Evolutionary conservation across 805 yeast genomes (phyloP).

Genomic region (Wickerhamiella domercqiae): DNA sequence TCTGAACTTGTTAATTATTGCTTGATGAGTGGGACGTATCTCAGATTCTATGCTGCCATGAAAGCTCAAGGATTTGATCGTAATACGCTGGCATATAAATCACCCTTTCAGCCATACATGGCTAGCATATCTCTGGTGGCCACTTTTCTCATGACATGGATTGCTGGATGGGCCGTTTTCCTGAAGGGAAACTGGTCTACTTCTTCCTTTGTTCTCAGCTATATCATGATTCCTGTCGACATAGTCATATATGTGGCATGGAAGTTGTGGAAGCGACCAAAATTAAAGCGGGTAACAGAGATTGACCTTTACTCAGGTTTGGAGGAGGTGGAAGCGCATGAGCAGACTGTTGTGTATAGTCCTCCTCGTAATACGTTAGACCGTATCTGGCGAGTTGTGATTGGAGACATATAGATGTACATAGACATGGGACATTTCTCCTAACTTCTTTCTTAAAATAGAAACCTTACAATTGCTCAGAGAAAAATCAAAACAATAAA

Average conservation of each 20-base stretch:
- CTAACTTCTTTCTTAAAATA: too few relatives aligned
- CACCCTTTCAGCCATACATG: conserved; percentile 46
- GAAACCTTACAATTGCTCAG: too few relatives aligned
- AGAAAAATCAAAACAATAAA: too few relatives aligned
- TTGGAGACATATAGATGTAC: conserved; percentile 12
- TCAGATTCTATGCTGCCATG: conserved; percentile 48
- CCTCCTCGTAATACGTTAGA: conserved; percentile 42
- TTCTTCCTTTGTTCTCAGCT: conserved; percentile 49
- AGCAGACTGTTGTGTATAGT: conserved; percentile 16
- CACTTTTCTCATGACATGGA: conserved; percentile 36
- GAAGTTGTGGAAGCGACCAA: conserved; percentile 37
- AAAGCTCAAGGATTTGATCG: conserved; percentile 37
- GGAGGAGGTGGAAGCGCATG: conserved; percentile 46
- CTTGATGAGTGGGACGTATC: conserved; percentile 40
- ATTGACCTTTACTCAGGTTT: conserved; percentile 42
- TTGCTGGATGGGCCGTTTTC: conserved; percentile 59
- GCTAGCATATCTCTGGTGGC: conserved; percentile 35
- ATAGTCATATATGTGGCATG: conserved; percentile 34
- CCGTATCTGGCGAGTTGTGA: conserved; percentile 21
- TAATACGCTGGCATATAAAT: conserved; percentile 32
- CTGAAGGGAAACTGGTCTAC: conserved; percentile 49
- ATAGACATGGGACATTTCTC: background rate
- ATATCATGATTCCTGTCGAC: conserved; percentile 52
- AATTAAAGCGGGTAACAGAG: conserved; percentile 30
- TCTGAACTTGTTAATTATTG: conserved; percentile 51